Evolutionary conservation across 2,329 filamentous ascomycete genomes (phyloP).

Genomic region (Zalaria obscura): DNA sequence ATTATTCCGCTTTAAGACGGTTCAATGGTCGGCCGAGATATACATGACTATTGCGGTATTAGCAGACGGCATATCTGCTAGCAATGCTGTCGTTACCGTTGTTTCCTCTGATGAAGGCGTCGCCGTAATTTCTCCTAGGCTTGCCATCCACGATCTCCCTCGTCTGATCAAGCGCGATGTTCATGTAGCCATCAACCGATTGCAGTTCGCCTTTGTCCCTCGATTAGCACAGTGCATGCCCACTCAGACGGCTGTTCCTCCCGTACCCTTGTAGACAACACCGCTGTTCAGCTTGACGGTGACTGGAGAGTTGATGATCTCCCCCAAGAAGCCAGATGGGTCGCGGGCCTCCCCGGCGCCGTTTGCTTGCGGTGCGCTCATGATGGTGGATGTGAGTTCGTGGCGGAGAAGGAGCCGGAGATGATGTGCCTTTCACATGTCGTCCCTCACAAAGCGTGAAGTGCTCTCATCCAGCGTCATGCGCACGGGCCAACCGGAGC

Average conservation of each 20-base stretch:
- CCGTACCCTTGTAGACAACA: conserved; percentile 85
- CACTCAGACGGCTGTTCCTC: neutral
- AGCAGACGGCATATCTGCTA: conserved; percentile 1
- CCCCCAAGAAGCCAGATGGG: conserved; percentile 80
- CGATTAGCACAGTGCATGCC: neutral
- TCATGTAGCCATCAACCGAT: conserved; percentile 98
- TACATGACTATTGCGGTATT: conserved; percentile 46
- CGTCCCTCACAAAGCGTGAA: too few species aligned
- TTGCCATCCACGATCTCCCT: conserved; percentile 80
- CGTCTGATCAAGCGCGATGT: conserved; percentile 93
- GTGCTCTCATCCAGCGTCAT: too few species aligned
- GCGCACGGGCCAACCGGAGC: too few species aligned
- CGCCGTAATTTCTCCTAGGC: conserved; percentile 72
- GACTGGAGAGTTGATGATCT: conserved; percentile 88
- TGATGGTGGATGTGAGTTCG: neutral
- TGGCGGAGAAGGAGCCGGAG: neutral
- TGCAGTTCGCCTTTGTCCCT: conserved; percentile 64
- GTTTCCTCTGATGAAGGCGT: conserved; percentile 91
- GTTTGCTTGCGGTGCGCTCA: conserved; percentile 29
- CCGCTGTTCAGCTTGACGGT: conserved; percentile 98
- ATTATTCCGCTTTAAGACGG: too few species aligned
- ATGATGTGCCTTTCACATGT: too few species aligned
- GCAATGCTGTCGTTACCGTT: conserved; percentile 49
- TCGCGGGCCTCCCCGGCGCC: conserved; percentile 67
- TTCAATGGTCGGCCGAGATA: conserved; percentile 44